phyloP scores from a whole-genome alignment of 768 basidiomycete genomes.

The Kwoniella shandongensis region DNA sequence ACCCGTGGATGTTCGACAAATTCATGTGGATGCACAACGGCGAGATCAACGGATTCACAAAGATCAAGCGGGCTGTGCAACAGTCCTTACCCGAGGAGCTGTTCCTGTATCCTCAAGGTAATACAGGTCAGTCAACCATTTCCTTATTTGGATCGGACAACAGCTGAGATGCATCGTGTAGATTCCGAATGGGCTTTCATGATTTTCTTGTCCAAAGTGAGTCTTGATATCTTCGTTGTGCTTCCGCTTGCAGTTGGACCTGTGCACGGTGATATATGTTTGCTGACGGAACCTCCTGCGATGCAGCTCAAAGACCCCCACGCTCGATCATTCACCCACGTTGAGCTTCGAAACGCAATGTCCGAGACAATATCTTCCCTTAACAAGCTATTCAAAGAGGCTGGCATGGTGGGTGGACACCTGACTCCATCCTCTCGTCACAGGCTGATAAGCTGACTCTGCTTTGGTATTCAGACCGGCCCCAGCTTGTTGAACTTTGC shows the following conservation, averaged over 20 bases:
- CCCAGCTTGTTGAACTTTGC: conserved; percentile 94
- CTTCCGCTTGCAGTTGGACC: no score
- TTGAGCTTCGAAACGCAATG: conserved; percentile 78
- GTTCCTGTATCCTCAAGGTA: conserved; percentile 84
- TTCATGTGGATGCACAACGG: conserved; percentile 99
- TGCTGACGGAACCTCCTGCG: background rate
- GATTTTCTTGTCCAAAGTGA: conserved; percentile 66
- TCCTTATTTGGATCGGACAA: background rate
- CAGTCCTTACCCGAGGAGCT: conserved; percentile 73
- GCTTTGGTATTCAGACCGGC: conserved; percentile 53
- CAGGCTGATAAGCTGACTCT: background rate
- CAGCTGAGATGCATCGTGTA: conserved; percentile 42
- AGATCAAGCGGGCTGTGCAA: conserved; percentile 79
- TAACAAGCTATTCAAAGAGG: conserved; percentile 72
- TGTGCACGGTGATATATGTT: background rate
- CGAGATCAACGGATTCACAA: conserved; percentile 75
- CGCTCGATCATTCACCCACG: conserved; percentile 70
- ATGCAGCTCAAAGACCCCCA: conserved; percentile 74
- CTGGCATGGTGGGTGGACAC: conserved; percentile 53
- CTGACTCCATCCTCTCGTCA: background rate
- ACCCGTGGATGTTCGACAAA: conserved; percentile 88
- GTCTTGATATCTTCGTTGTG: no score
- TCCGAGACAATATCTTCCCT: conserved; percentile 77
- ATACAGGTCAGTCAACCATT: conserved; percentile 66
- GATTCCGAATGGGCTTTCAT: conserved; percentile 99